Evolutionary conservation across 192 early-diverging fungal species (phyloP).

Genomic region (Coemansia sp.): DNA sequence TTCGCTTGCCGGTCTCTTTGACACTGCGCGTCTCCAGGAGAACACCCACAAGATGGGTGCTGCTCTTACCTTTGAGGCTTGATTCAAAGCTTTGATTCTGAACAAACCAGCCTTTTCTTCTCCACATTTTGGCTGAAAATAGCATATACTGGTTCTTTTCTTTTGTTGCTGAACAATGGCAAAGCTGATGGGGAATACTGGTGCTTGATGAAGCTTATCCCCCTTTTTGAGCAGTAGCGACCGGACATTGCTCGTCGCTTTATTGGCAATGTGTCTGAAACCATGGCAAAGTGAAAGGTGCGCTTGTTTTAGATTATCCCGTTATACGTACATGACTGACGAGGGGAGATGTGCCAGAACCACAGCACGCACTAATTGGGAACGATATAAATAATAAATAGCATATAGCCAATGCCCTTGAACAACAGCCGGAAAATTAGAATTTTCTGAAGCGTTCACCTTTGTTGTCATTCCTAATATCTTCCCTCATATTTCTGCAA

Average conservation of each 20-base stretch:
- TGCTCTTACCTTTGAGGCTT: conserved; percentile 86
- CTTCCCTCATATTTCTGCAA: too few relatives aligned
- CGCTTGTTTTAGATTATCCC: conserved; percentile 1
- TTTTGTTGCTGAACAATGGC: too few relatives aligned
- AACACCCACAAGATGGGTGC: conserved; percentile 95
- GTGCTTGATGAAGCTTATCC: too few relatives aligned
- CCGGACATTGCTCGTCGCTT: neutral
- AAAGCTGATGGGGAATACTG: too few relatives aligned
- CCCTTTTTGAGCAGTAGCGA: neutral
- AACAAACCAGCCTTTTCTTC: too few relatives aligned
- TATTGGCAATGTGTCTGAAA: neutral
- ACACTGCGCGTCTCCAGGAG: conserved; percentile 91
- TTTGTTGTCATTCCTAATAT: too few relatives aligned
- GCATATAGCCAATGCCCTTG: neutral
- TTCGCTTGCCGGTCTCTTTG: conserved; percentile 87
- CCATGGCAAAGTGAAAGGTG: neutral
- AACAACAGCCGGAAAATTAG: neutral
- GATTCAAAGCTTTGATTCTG: conserved; percentile 50
- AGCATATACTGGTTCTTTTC: conserved; percentile 5
- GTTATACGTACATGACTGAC: neutral
- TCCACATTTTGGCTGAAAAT: neutral
- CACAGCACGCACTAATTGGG: too few relatives aligned
- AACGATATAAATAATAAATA: neutral
- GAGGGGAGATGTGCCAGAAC: too few relatives aligned
- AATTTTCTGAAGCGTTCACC: too few relatives aligned